These are phyloP conservation scores for Leptographium galeiforme DNA, from an alignment of 2,329 filamentous ascomycete species.

Conservation along the genomic window DNA sequence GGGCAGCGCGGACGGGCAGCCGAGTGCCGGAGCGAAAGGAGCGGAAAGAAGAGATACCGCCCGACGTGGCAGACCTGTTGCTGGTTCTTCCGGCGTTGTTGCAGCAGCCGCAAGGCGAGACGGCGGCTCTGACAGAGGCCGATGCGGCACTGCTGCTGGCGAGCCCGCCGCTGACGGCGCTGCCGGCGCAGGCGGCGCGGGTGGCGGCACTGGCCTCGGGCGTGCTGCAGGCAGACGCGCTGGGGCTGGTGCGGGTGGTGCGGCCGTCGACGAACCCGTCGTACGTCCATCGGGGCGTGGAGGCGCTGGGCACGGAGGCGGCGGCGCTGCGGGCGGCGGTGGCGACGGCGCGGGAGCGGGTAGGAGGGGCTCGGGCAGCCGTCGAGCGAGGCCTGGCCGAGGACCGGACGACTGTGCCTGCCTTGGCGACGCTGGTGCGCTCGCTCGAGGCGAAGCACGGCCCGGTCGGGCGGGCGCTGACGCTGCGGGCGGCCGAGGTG, in stretches of 20 bases:
- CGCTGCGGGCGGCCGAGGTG: constrained; percentile 34
- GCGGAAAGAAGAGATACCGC: constrained; percentile 12
- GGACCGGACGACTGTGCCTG: constrained; percentile 25
- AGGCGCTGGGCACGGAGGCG: constrained; percentile 29
- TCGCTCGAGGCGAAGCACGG: constrained; percentile 42
- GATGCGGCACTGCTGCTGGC: constrained; percentile 31
- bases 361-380: constrained; percentile 25
- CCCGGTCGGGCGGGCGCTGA: constrained; percentile 33
- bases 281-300: constrained; percentile 43
- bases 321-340: constrained; percentile 22
- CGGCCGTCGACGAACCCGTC: constrained; percentile 39
- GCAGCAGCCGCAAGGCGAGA: constrained; percentile 13
- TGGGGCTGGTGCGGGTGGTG: constrained; percentile 32
- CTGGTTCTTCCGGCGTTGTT: constrained; percentile 39
- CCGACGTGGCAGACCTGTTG: constrained; percentile 35
- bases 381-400: constrained; percentile 22
- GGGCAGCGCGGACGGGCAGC: constrained; percentile 7
- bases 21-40: background rate
- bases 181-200: constrained; percentile 33
- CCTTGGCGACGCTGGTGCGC: constrained; percentile 30
- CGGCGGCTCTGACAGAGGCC: constrained; percentile 18
- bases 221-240: constrained; percentile 34
- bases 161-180: constrained; percentile 32
- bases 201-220: constrained; percentile 34
- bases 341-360: constrained; percentile 15